These are phyloP conservation scores for Solanum sitiens DNA, from an alignment of 257 asterid genomes.

Conservation along the genomic window DNA sequence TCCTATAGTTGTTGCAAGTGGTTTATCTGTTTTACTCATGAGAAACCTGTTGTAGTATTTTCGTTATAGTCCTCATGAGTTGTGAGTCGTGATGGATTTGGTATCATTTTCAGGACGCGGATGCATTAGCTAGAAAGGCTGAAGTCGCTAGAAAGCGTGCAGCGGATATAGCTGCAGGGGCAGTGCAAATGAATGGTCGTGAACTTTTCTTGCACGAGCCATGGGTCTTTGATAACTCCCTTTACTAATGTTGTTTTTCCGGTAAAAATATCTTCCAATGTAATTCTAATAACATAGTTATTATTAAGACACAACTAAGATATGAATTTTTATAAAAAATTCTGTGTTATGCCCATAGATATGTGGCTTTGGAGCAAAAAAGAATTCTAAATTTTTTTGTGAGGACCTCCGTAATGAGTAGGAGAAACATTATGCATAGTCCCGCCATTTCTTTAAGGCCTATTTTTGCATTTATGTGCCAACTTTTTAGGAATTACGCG, in stretches of 20 bases:
- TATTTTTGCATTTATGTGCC: too few species aligned
- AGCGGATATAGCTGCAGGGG: conserved; percentile 74
- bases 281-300: neutral
- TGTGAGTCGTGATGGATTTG: neutral
- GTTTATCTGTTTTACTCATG: neutral
- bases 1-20: neutral
- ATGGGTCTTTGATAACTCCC: conserved; percentile 68
- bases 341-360: too few species aligned
- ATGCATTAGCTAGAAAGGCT: conserved; percentile 52
- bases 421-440: too few species aligned
- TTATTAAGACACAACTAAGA: neutral
- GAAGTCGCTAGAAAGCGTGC: conserved; percentile 63
- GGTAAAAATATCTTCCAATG: neutral
- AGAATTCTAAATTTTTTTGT: too few species aligned
- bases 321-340: too few species aligned
- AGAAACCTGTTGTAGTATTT: neutral
- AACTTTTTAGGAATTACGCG: too few species aligned
- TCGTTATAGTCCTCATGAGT: neutral
- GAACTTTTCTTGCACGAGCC: conserved; percentile 75
- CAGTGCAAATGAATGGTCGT: conserved; percentile 76
- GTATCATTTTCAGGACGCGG: conserved; percentile 39
- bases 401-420: too few species aligned
- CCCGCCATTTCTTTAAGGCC: too few species aligned
- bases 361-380: too few species aligned
- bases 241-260: conserved; percentile 16